Evolutionary conservation across 1,139 yeast species (phyloP).

Genomic region (Yamadazyma dushanensis): DNA sequence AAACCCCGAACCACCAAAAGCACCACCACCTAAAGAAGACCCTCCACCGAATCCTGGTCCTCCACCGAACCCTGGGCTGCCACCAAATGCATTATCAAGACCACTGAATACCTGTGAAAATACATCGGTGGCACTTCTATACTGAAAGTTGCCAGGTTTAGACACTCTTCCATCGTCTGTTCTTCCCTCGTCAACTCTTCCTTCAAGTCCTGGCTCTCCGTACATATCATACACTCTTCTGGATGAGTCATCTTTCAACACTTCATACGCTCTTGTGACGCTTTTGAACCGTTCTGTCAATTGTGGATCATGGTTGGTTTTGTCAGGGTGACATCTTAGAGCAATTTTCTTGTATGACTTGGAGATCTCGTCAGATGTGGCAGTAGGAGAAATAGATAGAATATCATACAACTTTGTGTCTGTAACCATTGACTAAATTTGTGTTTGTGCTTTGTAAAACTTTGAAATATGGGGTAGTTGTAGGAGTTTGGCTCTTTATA

Average conservation of each 20-base stretch:
- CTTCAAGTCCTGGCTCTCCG: slow-evolving; percentile 43
- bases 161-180: no score
- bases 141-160: slow-evolving; percentile 12
- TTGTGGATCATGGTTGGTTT: slow-evolving; percentile 45
- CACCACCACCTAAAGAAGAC: slow-evolving; percentile 9
- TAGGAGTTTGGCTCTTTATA: not conserved
- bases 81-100: slow-evolving; percentile 33
- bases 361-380: slow-evolving; percentile 42
- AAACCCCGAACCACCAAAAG: not conserved
- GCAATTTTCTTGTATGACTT: slow-evolving; percentile 42
- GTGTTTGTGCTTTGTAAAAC: not conserved
- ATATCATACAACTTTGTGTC: slow-evolving; percentile 37
- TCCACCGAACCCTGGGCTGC: slow-evolving; percentile 4
- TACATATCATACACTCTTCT: slow-evolving; percentile 38
- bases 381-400: slow-evolving; percentile 33
- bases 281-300: slow-evolving; percentile 46
- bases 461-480: not conserved
- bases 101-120: slow-evolving; percentile 44
- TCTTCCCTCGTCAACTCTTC: no score
- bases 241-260: slow-evolving; percentile 31
- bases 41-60: slow-evolving; percentile 11
- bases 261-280: slow-evolving; percentile 45
- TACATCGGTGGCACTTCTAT: slow-evolving; percentile 25
- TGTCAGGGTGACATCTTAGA: slow-evolving; percentile 47
- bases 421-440: slow-evolving; percentile 11